These are phyloP conservation scores for Yarrowia galli DNA, from an alignment of 1,139 yeast species.

Conservation along the genomic window DNA sequence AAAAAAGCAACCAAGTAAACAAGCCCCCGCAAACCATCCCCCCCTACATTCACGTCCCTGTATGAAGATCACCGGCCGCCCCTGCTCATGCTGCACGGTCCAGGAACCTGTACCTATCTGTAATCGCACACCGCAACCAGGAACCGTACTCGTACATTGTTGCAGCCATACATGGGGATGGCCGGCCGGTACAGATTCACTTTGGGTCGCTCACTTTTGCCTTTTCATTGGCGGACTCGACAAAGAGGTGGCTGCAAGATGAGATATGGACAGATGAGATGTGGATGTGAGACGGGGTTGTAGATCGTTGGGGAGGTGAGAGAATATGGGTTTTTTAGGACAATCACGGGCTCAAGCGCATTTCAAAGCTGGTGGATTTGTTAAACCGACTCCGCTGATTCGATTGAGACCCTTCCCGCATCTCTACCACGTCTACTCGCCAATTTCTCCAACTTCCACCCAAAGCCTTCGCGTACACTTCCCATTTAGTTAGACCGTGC, in stretches of 20 bases:
- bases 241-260: constrained; percentile 28
- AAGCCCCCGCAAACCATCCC: too few species aligned
- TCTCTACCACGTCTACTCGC: background rate
- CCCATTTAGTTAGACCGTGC: constrained; percentile 16
- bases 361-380: too few species aligned
- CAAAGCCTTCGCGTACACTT: constrained; percentile 3
- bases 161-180: constrained; percentile 7
- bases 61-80: too few species aligned
- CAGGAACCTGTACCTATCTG: too few species aligned
- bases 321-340: background rate
- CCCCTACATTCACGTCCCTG: too few species aligned
- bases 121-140: background rate
- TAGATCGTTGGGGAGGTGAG: background rate
- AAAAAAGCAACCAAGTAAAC: too few species aligned
- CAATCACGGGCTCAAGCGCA: too few species aligned
- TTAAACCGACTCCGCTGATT: background rate
- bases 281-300: constrained; percentile 2
- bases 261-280: constrained; percentile 30
- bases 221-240: constrained; percentile 6
- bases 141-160: background rate
- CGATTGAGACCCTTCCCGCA: background rate
- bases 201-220: constrained; percentile 16
- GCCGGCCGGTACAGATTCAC: constrained; percentile 8
- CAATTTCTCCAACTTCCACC: background rate
- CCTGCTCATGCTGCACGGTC: too few species aligned